phyloP scores from a whole-genome alignment of 1,284 basidiomycete species.

The Sanghuangporus baumii region DNA sequence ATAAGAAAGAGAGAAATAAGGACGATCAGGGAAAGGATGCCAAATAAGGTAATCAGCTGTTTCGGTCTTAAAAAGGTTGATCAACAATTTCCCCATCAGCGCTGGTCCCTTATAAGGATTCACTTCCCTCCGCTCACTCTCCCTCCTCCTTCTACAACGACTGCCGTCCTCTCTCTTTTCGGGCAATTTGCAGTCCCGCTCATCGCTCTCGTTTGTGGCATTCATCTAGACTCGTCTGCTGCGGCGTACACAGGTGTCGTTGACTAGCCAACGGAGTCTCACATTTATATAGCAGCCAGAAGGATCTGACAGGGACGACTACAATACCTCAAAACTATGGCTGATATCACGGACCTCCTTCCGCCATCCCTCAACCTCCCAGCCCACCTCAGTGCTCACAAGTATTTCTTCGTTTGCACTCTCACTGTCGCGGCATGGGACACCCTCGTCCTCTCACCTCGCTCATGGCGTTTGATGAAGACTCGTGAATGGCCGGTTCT shows the following conservation, averaged over 20 bases:
- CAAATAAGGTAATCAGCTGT: neutral
- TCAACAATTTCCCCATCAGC: neutral
- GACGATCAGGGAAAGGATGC: neutral
- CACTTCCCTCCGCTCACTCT: neutral
- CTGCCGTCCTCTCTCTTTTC: neutral
- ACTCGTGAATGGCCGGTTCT: conserved; percentile 69
- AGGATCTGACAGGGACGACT: neutral
- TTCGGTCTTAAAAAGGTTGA: neutral
- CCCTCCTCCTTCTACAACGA: neutral
- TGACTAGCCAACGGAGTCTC: neutral
- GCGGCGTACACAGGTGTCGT: neutral
- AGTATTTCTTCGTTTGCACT: conserved; percentile 81
- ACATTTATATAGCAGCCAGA: neutral
- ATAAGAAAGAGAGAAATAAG: neutral
- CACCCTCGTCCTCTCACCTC: conserved; percentile 71
- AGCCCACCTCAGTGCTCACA: conserved; percentile 73
- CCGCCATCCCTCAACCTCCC: conserved; percentile 61
- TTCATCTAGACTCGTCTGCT: neutral
- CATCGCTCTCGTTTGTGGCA: neutral
- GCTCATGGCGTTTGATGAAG: conserved; percentile 66
- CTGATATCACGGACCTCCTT: conserved; percentile 30
- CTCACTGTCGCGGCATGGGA: conserved; percentile 84
- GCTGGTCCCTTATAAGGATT: neutral
- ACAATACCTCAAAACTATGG: neutral
- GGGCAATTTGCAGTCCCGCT: too few relatives aligned